Base-by-base conservation (phyloP, 2,329 filamentous ascomycete genomes). In the Epichloe elymi region DNA sequence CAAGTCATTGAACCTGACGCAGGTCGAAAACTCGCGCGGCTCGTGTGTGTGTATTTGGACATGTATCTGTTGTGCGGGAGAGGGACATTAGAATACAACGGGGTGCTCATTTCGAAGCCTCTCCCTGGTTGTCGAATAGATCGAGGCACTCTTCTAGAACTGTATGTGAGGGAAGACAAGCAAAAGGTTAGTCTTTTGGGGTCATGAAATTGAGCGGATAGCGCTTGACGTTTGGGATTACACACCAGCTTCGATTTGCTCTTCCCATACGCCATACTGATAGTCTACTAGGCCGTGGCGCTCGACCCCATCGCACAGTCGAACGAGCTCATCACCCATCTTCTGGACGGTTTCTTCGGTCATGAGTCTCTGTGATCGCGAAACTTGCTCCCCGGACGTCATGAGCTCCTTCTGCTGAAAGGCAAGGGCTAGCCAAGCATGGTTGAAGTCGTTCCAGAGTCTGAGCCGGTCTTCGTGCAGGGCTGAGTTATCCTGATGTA, bases 271-370 rank as follows among this genome's bases (percentile, higher is more conserved):
- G 8, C 93, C 93, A 71, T 95, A 94, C 62, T 97, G 86, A 65
- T 97, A 98, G 69, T 98, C 93, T 11, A 98, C 88, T 46, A 98
- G 72, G n/a, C 93, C 93, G 63, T 94, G 84, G 58, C 85, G 83
- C 67, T 97, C 91, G 55, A 97, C 79, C 48, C 79, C 79, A 64
- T 97, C 89, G 64, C 90, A 95, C 48, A 95, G 74, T 48, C 82
- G 78, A 51, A 95, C 78, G 33, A 98, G 69, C 60, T 95, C 85
- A 50, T 85, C 83, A 12, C 87, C 88, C 78, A 97, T 83, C 58
- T 82, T 83, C 60, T 86, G 81, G 46, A 97, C 74, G 23, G 74
- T 77, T 3, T 85, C 82, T 56, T 78, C 74, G 35, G 78, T 77
- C 59, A 97, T 76, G 12, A 93, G 65, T 49, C 71, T 82, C 55